These are phyloP conservation scores for Uronychia binucleata DNA, from an alignment of 73 alveolate species.

Conservation along the genomic window DNA sequence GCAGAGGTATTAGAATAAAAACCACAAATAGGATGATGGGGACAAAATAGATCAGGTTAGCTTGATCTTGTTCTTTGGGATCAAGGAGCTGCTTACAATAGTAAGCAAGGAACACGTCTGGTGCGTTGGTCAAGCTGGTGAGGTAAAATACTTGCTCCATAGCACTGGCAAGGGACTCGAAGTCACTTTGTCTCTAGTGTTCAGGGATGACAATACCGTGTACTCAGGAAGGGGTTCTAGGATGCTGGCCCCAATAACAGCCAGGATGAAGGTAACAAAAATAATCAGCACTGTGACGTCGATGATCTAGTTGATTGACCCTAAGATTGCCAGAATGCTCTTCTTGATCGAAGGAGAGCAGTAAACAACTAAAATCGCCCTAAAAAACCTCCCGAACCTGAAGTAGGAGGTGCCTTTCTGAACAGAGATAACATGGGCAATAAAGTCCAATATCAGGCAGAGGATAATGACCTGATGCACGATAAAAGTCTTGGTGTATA, in stretches of 20 bases:
- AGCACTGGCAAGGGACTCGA: neutral
- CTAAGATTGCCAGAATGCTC: neutral
- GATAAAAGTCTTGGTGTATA: neutral
- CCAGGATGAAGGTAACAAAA: constrained; percentile 6
- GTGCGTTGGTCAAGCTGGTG: constrained; percentile 24
- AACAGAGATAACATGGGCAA: neutral
- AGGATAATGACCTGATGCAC: neutral
- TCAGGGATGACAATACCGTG: too few species aligned
- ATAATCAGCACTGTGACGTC: constrained; percentile 12
- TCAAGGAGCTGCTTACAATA: neutral
- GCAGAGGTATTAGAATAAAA: constrained; percentile 29
- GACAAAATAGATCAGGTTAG: constrained; percentile 8
- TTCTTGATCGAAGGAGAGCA: constrained; percentile 5
- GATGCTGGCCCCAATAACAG: constrained; percentile 4
- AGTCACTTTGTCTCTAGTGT: constrained; percentile 3
- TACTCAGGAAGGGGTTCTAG: neutral
- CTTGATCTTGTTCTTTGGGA: neutral
- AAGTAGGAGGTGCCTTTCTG: neutral
- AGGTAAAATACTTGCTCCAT: neutral
- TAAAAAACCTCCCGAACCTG: neutral
- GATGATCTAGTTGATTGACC: constrained; percentile 11
- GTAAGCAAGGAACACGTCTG: constrained; percentile 18
- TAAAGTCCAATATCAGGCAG: neutral
- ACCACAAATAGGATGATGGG: constrained; percentile 32
- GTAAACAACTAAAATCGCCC: constrained; percentile 7